Evolutionary conservation across 345 rosid genomes (phyloP).

Genomic region (Lepidium sativum): DNA sequence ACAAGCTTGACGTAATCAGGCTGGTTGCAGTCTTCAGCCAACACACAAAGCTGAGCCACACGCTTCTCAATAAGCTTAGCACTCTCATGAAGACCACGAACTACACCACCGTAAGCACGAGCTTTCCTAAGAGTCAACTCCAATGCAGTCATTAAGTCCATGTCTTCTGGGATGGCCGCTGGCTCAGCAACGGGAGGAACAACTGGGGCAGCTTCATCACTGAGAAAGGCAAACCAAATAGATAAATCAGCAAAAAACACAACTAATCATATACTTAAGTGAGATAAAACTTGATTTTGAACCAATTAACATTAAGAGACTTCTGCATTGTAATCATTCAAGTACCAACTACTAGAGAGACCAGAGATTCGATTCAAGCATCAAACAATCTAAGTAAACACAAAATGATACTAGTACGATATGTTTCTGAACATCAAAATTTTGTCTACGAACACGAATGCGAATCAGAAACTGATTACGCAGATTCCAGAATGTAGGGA

Average conservation of each 20-base stretch:
- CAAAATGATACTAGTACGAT: neutral
- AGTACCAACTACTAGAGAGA: neutral
- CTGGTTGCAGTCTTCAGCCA: conserved; percentile 86
- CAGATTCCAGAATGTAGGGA: neutral
- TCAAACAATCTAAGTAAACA: neutral
- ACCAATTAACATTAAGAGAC: neutral
- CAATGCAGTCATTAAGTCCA: conserved; percentile 70
- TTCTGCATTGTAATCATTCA: neutral
- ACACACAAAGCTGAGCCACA: conserved; percentile 56
- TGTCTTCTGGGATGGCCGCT: conserved; percentile 47
- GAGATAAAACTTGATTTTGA: neutral
- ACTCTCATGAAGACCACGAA: conserved; percentile 67
- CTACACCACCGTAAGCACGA: conserved; percentile 67
- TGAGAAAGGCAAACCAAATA: conserved; percentile 12
- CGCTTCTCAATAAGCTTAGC: conserved; percentile 81
- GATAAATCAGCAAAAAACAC: neutral
- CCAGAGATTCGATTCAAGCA: too few species aligned
- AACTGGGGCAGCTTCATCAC: conserved; percentile 58
- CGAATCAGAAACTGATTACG: neutral
- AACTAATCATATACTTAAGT: too few species aligned
- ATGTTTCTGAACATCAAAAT: neutral
- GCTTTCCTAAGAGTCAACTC: conserved; percentile 75
- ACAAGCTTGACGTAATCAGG: conserved; percentile 78
- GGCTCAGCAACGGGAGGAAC: conserved; percentile 43
- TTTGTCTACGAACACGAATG: neutral